Evolutionary conservation across 2,329 filamentous ascomycete genomes (phyloP), one percentile per base, ranked within the genome.

Genomic region (Daldinia eschscholtzii): DNA sequence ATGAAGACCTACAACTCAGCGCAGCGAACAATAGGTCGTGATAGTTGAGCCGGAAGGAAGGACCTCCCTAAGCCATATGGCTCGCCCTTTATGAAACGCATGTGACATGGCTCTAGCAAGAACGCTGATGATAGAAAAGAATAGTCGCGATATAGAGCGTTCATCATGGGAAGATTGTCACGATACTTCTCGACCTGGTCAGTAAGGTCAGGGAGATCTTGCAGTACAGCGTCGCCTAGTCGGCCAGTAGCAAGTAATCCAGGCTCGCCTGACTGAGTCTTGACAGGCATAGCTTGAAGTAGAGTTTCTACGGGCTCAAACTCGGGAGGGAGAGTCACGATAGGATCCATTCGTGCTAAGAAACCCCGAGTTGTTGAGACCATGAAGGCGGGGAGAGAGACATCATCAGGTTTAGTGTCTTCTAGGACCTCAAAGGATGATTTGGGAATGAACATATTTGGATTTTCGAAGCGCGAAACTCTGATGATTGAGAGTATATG

Each of bases 71-170:
- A 82, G 0, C 94, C 94, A 78, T 97, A 97, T 0, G 86, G 85
- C 78, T 92, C 89, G 0, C 91, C 91, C 79, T 88, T 90, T 68
- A 91, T 75, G 76, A 89, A 90, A 42, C 86, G 87, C 82, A 93
- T 86, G 81, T 96, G 94, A 80, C 94, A 98, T 10, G 94, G 94
- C 84, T 98, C 94, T 33, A 98, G 89, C 33, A 98, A 85, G 79
- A 97, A 97, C 0, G 93, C 92, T 26, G 93, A 97, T 4, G 94
- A 92, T 33, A 97, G 83, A 84, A 97, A 98, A 13, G 92, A 92
- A 80, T 97, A 98, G 82, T 98, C 94, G 20, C 94, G 87, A 80
- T 97, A 97, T 55, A 97, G 83, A 37, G 94, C 94, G 75, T 94
- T 96, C 84, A 97, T 89, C 66, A 93, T 82, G 15, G 91, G 91